Base-by-base conservation (phyloP, 2,329 filamentous ascomycete species). In the Colletotrichum chlorophyti region DNA sequence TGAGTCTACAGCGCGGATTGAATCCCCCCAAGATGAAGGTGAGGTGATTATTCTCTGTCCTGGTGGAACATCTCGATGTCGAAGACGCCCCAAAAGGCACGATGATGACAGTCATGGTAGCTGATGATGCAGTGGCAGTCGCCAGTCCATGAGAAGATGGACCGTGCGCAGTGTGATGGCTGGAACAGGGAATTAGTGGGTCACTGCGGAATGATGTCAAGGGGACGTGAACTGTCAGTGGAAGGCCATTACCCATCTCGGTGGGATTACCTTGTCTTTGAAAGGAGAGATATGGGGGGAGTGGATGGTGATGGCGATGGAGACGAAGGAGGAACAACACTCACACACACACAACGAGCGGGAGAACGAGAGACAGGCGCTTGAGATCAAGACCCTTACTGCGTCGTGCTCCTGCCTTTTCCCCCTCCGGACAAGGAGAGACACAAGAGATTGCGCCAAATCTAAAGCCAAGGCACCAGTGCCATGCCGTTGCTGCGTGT, bases 171-270 rank as follows among this genome's bases (percentile, higher is more conserved):
- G 46, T 51, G 35, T 5, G 42, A 34, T 12, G 21, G 11, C 14
- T 50, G 38, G 21, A 55, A 55, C 51, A 14, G 51, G 51, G 2
- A 59, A 55, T 59, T 59, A 59, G 57, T 55, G 51, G 57, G 6
- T 14, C 0, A 5, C 11, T 40, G n/a, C 10, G 11, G 31, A 43
- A 55, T 59, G 57, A 55, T 55, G 57, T 59, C 57, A 59, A 59
- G 24, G 38, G 42, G 35, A 15, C 27, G 27, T 54, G 34, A 35
- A 21, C 24, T 29, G 32, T n/a, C n/a, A n/a, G n/a, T n/a, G n/a
- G n/a, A n/a, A n/a, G n/a, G n/a, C n/a, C n/a, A n/a, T n/a, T n/a
- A n/a, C n/a, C n/a, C n/a, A n/a, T n/a, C n/a, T n/a, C n/a, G n/a
- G n/a, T n/a, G n/a, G n/a, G n/a, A n/a, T n/a, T n/a, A n/a, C n/a